Evolutionary conservation across 306 rosid genomes (phyloP), one percentile per base, ranked within the genome.

Genomic region (Mucuna pruriens): DNA sequence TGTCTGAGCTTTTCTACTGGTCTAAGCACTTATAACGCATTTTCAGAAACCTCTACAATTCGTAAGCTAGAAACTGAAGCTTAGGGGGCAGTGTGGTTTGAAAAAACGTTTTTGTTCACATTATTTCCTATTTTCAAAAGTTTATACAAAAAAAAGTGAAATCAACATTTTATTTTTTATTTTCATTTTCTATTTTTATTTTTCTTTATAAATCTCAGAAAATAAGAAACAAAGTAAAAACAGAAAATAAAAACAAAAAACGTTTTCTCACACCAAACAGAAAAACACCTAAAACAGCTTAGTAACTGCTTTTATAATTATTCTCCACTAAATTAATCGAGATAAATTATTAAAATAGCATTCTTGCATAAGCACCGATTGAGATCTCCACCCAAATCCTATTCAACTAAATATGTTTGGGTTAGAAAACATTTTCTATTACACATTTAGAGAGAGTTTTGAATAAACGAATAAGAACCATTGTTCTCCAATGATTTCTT

Each of bases 31-130:
- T 23, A 69, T 2, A 15, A 69, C 19, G 75, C 40, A 69, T 12
- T 69, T 69, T 45, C 25, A 69, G 20, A 67, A 67, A 40, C 19
- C 52, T 33, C n/a, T 67, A 3, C 11, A n/a, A n/a, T n/a, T n/a
- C n/a, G n/a, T 65, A 36, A 51, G 42, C 52, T 39, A 52, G 15
- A 51, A 23, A 23, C 62, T 52, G 67, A 70, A 67, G 76, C 26
- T 46, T 20, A n/a, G n/a, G n/a, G n/a, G n/a, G n/a, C n/a, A n/a
- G n/a, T n/a, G n/a, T n/a, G n/a, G n/a, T n/a, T n/a, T n/a, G n/a
- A n/a, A n/a, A n/a, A n/a, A n/a, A n/a, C n/a, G n/a, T n/a, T n/a
- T 40, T 7, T 9, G 7, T 40, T 40, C 45, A 36, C 39, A 3
- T 36, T 7, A 40, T 40, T 40, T 40, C 12, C 45, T 40, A 9